Base-by-base conservation (phyloP, 805 yeast species). In the Metschnikowia arizonensis region DNA sequence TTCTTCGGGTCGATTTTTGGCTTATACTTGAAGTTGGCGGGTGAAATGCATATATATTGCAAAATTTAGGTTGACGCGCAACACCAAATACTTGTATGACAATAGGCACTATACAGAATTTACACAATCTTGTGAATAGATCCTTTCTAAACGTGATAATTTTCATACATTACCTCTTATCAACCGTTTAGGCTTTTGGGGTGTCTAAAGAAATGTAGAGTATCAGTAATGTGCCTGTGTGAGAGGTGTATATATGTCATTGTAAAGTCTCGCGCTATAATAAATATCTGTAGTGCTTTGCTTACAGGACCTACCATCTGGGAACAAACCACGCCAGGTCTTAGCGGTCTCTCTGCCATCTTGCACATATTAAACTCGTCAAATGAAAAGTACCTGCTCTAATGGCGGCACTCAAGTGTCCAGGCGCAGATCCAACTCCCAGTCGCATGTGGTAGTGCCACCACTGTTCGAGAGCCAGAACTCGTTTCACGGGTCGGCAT, bases 371-470 rank as follows among this genome's bases (percentile, higher is more conserved):
- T 9, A 12, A 14, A 8, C 12, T 17, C 18, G 33, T 24, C 29
- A 18, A 26, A 37, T 37, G 40, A 25, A 32, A 33, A 32, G 21
- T 34, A 11, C 41, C 28, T 34, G 47, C 32, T 17, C 38, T 28
- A 41, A 44, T 9, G 19, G 29, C 33, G 33, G 42, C 19, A 24
- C 31, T n/a, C 40, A 26, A 18, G 40, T 38, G 21, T 28, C 45
- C 31, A 46, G 56, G 35, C 56, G 62, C 47, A 53, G 76, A 42
- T 66, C 74, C 19, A 69, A 71, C 49, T 68, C 74, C 5, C 74
- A 68, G 52, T 67, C 73, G 5, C 74, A 70, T 45, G 74, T 66
- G 36, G 45, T 68, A 11, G 36, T 55, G 11, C 48, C 50, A 14
- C 40, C 54, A 37, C 46, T 45, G 37, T 32, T 50, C 25, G 33